Evolutionary conservation across 2,329 filamentous ascomycete species (phyloP), one percentile per base, ranked within the genome.

Genomic region (Fusarium stilboides): DNA sequence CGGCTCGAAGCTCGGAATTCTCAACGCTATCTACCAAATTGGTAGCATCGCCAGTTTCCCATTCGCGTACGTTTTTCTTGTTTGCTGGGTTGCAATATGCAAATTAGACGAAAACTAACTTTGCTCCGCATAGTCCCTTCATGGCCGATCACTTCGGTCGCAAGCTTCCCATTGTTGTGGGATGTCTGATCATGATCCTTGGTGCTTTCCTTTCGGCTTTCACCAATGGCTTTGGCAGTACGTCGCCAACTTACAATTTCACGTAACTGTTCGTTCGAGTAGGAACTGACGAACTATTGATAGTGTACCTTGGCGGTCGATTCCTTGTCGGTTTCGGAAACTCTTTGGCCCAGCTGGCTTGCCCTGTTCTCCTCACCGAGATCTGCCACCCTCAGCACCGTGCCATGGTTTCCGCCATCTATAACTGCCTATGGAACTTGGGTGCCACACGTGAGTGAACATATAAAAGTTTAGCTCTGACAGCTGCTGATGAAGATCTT

Each of bases 341-440:
- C 80, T 88, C 86, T 42, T 78, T 91, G 42, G 83, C 88, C 0
- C 89, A 91, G 72, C 86, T 90, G 79, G 85, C 86, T 7, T 89
- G 88, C 19, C 89, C 89, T 3, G 81, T 91, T 42, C 82, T 91
- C 6, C 83, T 91, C 12, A 88, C 87, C 8, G 90, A 92, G 80
- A 85, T 92, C 65, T 88, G 86, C 79, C 89, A 92, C 73, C 89
- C 89, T 28, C 89, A 91, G 75, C 89, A 92, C 75, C 87, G 89
- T 74, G 89, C 85, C 28, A 86, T 86, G 19, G 83, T 91, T 53
- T 91, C 89, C 1, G 84, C 89, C 17, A 83, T 91, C 58, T 91
- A 91, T 79, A 91, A 92, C 78, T 90, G 87, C 67, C 77, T 91
- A 55, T 92, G 89, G 89, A 90, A 91, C 75, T 74, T 89, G 51